Evolutionary conservation across 495 filamentous ascomycete species (phyloP).

Genomic region (Penicillium cinerascens): DNA sequence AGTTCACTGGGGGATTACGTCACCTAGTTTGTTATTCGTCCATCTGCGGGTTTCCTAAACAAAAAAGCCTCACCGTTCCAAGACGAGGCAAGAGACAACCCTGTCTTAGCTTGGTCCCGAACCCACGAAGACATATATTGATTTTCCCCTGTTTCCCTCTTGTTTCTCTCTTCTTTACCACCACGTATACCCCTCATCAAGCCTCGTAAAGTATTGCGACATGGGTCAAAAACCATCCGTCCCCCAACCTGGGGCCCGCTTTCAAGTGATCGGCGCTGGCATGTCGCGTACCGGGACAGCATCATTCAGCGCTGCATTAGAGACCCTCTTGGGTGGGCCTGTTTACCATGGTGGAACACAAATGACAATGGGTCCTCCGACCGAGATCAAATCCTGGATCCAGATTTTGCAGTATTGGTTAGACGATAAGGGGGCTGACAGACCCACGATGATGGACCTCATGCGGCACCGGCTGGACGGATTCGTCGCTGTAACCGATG

Average conservation of each 20-base stretch:
- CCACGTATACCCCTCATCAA: too few relatives aligned
- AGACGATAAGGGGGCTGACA: background rate
- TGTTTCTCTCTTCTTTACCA: too few relatives aligned
- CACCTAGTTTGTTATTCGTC: too few relatives aligned
- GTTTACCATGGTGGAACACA: slow-evolving; percentile 18
- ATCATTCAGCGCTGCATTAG: slow-evolving; percentile 42
- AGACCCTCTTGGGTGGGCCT: slow-evolving; percentile 37
- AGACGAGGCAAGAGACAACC: too few relatives aligned
- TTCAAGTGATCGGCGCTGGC: slow-evolving; percentile 49
- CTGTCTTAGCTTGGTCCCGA: too few relatives aligned
- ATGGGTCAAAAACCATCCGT: slow-evolving; percentile 21
- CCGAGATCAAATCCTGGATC: slow-evolving; percentile 13
- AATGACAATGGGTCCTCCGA: slow-evolving; percentile 12
- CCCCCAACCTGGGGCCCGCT: slow-evolving; percentile 9
- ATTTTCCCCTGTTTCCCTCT: too few relatives aligned
- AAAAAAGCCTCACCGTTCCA: too few relatives aligned
- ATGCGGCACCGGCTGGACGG: slow-evolving; percentile 8
- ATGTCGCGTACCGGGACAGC: slow-evolving; percentile 47
- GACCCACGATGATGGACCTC: slow-evolving; percentile 2
- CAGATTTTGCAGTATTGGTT: slow-evolving; percentile 5
- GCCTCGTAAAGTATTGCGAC: background rate
- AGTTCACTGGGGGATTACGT: too few relatives aligned
- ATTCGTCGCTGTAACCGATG: slow-evolving; percentile 13
- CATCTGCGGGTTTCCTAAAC: too few relatives aligned
- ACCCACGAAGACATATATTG: too few relatives aligned